These are phyloP conservation scores for Centella asiatica DNA, from an alignment of 129 eudicot genomes.

Conservation along the genomic window DNA sequence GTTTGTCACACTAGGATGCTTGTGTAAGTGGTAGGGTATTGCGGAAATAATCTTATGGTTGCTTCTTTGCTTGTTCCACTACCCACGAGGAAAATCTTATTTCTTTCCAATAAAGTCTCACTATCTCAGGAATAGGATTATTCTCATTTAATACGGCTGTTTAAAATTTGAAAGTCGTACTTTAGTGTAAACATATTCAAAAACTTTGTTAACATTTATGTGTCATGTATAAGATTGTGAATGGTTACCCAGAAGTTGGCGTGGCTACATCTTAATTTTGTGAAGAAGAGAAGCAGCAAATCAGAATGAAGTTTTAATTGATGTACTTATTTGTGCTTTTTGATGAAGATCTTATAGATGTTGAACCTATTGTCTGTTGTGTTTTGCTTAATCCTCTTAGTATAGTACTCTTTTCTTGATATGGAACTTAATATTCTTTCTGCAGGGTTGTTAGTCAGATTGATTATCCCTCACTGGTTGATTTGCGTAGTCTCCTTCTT, in stretches of 20 bases:
- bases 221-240: not conserved
- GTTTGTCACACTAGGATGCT: too few relatives aligned
- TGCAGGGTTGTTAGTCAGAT: constrained; percentile 97
- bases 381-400: not conserved
- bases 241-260: not conserved
- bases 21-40: too few relatives aligned
- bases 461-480: constrained; percentile 95
- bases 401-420: not conserved
- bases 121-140: not conserved
- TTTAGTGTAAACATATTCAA: not conserved
- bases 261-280: not conserved
- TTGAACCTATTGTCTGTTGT: not conserved
- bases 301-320: not conserved
- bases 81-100: too few relatives aligned
- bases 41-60: too few relatives aligned
- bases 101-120: too few relatives aligned
- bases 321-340: not conserved
- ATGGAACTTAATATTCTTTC: not conserved
- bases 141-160: not conserved
- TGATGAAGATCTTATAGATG: not conserved
- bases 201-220: not conserved
- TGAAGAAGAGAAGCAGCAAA: not conserved
- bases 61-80: too few relatives aligned
- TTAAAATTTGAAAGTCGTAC: not conserved
- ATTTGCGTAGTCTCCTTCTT: constrained; percentile 87